These are phyloP conservation scores for Penicillium herquei DNA, from an alignment of 495 filamentous ascomycete genomes.

Conservation along the genomic window DNA sequence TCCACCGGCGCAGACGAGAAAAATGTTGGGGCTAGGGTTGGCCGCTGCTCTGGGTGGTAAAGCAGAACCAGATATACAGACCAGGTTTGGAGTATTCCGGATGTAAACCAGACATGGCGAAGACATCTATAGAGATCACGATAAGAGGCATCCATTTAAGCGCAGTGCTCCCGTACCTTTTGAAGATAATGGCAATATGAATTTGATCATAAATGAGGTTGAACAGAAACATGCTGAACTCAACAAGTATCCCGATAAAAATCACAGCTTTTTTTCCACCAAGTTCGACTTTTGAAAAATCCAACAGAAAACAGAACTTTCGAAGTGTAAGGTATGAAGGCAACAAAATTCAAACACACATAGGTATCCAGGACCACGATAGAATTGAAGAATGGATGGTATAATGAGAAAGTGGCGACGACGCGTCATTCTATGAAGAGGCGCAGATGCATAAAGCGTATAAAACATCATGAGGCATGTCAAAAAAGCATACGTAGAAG, in stretches of 20 bases:
- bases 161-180: conserved; percentile 2
- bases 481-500: conserved; percentile 17
- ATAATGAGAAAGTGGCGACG: conserved; percentile 21
- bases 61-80: conserved; percentile 56
- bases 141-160: conserved; percentile 10
- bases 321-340: conserved; percentile 1
- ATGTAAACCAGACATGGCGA: conserved; percentile 58
- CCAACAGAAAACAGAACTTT: conserved; percentile 6
- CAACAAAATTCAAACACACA: background rate
- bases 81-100: conserved; percentile 91
- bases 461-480: conserved; percentile 25
- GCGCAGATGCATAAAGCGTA: conserved; percentile 21
- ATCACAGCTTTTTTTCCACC: conserved; percentile 16
- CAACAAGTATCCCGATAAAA: background rate
- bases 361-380: background rate
- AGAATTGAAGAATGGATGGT: conserved; percentile 13
- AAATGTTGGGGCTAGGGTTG: conserved; percentile 79
- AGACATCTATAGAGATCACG: conserved; percentile 4
- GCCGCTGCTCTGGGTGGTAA: conserved; percentile 71
- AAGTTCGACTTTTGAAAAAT: conserved; percentile 4
- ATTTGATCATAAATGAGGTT: conserved; percentile 1
- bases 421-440: conserved; percentile 26
- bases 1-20: conserved; percentile 81
- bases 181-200: background rate
- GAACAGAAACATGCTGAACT: conserved; percentile 7